These are phyloP conservation scores for Zygosaccharomyces kombuchaensis DNA, from an alignment of 805 yeast genomes.

Conservation along the genomic window DNA sequence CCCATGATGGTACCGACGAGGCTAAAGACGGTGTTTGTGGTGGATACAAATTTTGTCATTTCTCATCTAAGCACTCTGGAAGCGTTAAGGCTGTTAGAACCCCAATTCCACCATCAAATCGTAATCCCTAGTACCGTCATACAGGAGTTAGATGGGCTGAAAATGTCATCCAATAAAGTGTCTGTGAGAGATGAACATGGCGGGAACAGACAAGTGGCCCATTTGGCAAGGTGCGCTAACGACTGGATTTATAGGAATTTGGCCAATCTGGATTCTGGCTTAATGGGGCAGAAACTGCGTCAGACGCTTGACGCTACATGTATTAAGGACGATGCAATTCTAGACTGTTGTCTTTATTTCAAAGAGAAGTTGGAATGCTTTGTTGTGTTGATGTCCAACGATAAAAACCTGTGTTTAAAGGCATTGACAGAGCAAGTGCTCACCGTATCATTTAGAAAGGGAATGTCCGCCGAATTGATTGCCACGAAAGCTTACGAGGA, in stretches of 20 bases:
- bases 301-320: constrained; percentile 48
- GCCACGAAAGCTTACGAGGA: constrained; percentile 40
- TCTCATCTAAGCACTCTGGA: constrained; percentile 62
- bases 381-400: constrained; percentile 72
- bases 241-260: constrained; percentile 68
- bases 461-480: constrained; percentile 46
- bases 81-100: constrained; percentile 41
- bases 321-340: constrained; percentile 71
- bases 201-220: constrained; percentile 39
- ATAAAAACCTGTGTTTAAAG: constrained; percentile 74
- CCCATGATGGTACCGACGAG: constrained; percentile 12
- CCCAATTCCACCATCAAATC: constrained; percentile 44
- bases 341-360: constrained; percentile 77
- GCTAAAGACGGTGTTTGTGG: constrained; percentile 44
- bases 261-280: constrained; percentile 46
- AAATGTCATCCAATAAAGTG: constrained; percentile 38
- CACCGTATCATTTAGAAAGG: constrained; percentile 50
- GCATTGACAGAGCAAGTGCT: constrained; percentile 63
- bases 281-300: constrained; percentile 59
- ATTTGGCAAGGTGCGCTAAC: constrained; percentile 65
- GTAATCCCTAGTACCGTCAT: constrained; percentile 69
- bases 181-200: constrained; percentile 6
- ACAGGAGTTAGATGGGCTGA: constrained; percentile 79
- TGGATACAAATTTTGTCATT: constrained; percentile 81
- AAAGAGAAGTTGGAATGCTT: constrained; percentile 38